Evolutionary conservation across 106 monocot genomes (phyloP), one percentile per base, ranked within the genome.

Genomic region (Phalaenopsis equestris): DNA sequence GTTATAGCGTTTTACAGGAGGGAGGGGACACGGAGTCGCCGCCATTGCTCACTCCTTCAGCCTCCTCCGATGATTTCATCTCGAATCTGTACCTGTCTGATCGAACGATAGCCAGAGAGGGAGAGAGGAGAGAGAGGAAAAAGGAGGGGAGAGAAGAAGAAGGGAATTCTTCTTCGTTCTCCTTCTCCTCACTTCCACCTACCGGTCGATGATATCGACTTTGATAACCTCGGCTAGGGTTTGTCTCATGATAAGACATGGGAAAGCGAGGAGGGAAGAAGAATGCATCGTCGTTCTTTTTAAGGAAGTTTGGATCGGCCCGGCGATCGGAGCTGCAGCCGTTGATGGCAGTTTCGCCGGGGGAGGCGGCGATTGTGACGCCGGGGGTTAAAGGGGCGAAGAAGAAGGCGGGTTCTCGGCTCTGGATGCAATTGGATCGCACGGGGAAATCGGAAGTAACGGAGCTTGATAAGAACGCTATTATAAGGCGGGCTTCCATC

Each of bases 351-450:
- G 30, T 11, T 6, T 3, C 24, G 19, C 10, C 38, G 14, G 42
- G 18, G 74, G 61, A 77, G 72, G 64, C 41, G 43, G 75, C 37
- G 42, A 68, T 15, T 72, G 77, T 79, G 45, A 61, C 23, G 30
- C 77, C 18, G 0, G 84, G 72, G 30, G 83, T 72, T 42, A 85
- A 86, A 81, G 77, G 11, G 19, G 75, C 56, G 3, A 89, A 87
- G 81, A 96, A 96, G 88, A 89, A 89, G 78, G 42, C 85, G 6
- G 92, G 90, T 11, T 41, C 83, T 56, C 79, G 95, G 78, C 89
- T 91, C 19, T 96, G 95, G 95, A 88, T 93, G 89, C 80, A 85
- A 81, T 86, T 91, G 49, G 89, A 91, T n/a, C 79, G 86, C 67
- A 56, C 80, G 42, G 95, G 95, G 9, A 37, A 84, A 30, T 86